phyloP scores from a whole-genome alignment of 306 rosid genomes.

The Hippophae tibetana region DNA sequence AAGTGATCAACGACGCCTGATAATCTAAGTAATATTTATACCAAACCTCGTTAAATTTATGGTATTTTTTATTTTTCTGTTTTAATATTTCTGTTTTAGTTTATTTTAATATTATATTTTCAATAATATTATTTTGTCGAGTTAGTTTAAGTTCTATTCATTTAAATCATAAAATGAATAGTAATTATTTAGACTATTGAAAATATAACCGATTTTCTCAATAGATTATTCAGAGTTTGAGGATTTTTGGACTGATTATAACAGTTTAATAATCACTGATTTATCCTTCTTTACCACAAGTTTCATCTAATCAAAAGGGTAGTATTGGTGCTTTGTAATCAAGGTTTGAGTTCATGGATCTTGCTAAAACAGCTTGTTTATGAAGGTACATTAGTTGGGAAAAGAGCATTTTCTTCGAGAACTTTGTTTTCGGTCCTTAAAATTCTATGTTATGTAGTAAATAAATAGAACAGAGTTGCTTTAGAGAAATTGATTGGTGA shows the following conservation, averaged over 20 bases:
- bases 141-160: too few species aligned
- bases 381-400: conserved; percentile 42
- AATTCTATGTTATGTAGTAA: conserved; percentile 43
- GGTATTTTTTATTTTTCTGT: too few species aligned
- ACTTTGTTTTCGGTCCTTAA: conserved; percentile 56
- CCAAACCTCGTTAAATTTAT: too few species aligned
- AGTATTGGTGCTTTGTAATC: neutral
- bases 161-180: too few species aligned
- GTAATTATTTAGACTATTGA: too few species aligned
- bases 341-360: conserved; percentile 28
- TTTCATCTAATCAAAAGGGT: conserved; percentile 20
- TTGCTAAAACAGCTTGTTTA: conserved; percentile 53
- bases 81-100: too few species aligned
- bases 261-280: conserved; percentile 47
- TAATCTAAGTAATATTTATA: too few species aligned
- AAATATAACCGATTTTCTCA: too few species aligned
- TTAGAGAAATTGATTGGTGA: conserved; percentile 69
- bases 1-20: too few species aligned
- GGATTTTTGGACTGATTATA: conserved; percentile 36
- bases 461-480: conserved; percentile 33
- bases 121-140: too few species aligned
- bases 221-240: conserved; percentile 31
- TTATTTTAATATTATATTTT: too few species aligned
- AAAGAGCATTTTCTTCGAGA: conserved; percentile 50
- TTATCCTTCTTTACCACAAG: conserved; percentile 57